These are phyloP conservation scores for Otatea glauca DNA, from an alignment of 176 grass and related monocot species.

Conservation along the genomic window DNA sequence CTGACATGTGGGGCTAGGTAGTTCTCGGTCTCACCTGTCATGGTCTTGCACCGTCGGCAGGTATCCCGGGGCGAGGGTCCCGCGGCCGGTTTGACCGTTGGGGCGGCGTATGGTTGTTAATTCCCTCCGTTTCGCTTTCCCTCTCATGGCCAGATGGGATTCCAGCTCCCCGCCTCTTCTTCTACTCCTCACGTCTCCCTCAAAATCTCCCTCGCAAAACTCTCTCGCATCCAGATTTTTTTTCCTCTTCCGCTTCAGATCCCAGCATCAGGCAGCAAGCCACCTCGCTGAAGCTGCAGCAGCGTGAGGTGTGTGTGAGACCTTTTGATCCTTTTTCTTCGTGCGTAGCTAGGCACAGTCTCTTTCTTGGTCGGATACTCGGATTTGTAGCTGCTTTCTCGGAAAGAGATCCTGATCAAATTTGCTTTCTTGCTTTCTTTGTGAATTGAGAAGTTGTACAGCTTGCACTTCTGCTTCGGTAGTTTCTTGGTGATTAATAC, in stretches of 20 bases:
- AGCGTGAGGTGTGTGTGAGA: slow-evolving; percentile 3
- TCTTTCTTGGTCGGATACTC: background rate
- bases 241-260: slow-evolving; percentile 24
- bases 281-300: background rate
- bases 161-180: background rate
- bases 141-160: slow-evolving; percentile 40
- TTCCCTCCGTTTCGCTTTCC: slow-evolving; percentile 12
- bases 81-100: background rate
- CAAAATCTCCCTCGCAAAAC: background rate
- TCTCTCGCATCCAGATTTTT: slow-evolving; percentile 23
- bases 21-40: accelerated
- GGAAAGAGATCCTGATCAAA: background rate
- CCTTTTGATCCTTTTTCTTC: background rate
- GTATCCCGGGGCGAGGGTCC: background rate
- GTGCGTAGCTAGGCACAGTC: background rate
- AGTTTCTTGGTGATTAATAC: background rate
- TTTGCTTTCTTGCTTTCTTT: background rate
- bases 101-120: background rate
- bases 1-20: accelerated
- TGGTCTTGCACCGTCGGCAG: accelerated
- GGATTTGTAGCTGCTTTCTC: background rate
- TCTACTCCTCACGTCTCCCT: background rate
- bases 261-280: background rate
- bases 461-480: background rate
- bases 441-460: background rate